Evolutionary conservation across 83 land plant genomes (phyloP).

Genomic region (Larix sibirica): DNA sequence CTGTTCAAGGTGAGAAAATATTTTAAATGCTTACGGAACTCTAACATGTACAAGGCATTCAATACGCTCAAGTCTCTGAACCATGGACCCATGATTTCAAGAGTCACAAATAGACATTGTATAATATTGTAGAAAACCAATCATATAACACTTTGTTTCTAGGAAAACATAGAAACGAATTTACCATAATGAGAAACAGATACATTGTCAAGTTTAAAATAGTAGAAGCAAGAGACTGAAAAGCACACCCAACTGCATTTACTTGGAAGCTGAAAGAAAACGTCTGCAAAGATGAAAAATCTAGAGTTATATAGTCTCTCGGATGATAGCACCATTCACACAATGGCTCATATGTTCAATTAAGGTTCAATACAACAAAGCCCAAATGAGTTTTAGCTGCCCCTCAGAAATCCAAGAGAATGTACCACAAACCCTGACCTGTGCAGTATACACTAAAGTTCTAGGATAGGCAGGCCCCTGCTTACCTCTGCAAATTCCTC

Average conservation of each 20-base stretch:
- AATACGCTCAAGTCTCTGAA: background rate
- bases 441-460: background rate
- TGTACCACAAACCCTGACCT: background rate
- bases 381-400: background rate
- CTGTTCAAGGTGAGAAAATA: background rate
- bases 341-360: background rate
- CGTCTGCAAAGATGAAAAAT: background rate
- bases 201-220: background rate
- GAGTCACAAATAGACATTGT: background rate
- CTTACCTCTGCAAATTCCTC: conserved; percentile 12
- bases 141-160: no score
- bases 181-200: no score
- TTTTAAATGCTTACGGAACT: background rate
- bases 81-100: background rate
- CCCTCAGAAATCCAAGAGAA: no score
- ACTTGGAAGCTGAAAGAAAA: background rate
- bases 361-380: background rate
- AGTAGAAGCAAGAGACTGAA: background rate
- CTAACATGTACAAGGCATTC: background rate
- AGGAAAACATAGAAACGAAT: no score
- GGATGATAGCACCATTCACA: background rate
- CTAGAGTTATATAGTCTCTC: background rate
- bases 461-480: background rate
- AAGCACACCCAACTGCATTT: background rate
- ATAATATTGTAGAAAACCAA: no score